These are phyloP conservation scores for Cicer judaicum DNA, from an alignment of 306 rosid genomes.

Conservation along the genomic window DNA sequence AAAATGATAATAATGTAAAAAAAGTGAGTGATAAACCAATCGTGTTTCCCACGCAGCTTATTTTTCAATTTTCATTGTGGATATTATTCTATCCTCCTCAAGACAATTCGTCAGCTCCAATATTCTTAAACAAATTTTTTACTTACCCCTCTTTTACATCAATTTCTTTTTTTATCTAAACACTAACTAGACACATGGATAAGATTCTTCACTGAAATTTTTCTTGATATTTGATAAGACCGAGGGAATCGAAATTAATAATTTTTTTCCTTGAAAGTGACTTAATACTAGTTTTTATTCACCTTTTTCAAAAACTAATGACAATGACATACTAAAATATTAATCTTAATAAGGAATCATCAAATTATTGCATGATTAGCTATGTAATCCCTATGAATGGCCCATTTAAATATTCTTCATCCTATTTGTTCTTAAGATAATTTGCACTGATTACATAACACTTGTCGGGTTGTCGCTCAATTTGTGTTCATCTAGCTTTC, in stretches of 20 bases:
- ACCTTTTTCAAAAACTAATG: background rate
- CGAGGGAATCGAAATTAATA: slow-evolving; percentile 13
- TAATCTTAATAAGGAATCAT: background rate
- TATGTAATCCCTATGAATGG: background rate
- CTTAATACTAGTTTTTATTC: slow-evolving; percentile 10
- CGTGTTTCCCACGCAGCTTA: background rate
- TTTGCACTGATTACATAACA: background rate
- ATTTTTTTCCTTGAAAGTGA: slow-evolving; percentile 39
- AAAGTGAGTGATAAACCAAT: background rate
- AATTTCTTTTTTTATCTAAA: background rate
- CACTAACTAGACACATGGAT: slow-evolving; percentile 4
- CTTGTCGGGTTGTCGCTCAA: background rate
- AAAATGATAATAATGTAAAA: too few relatives aligned
- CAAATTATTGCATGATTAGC: background rate
- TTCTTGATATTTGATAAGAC: slow-evolving; percentile 42
- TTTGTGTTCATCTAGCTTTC: background rate
- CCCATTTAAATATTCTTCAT: background rate
- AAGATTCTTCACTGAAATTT: slow-evolving; percentile 48
- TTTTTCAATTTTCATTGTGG: background rate
- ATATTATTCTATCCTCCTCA: background rate
- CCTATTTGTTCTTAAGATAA: background rate
- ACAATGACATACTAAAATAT: slow-evolving; percentile 17
- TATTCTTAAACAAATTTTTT: background rate
- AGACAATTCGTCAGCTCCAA: background rate
- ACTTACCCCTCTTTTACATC: background rate